Conservation (phyloP, 352 stramenopile species). For the Phytophthora sansomeana region DNA sequence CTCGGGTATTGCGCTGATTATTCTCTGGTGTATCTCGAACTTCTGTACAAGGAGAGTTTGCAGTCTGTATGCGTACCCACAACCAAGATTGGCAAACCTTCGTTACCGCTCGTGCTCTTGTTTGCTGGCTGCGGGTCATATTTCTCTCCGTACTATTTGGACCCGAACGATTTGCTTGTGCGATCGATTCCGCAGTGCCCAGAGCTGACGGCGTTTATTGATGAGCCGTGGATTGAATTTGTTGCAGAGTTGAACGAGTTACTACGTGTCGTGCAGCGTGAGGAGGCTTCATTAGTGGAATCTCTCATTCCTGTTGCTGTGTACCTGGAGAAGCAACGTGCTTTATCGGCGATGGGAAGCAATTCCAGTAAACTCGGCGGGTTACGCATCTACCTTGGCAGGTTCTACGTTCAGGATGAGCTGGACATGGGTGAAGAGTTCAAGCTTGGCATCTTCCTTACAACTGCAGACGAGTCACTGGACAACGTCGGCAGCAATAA, state of each 20-base stretch:
- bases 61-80: conserved; percentile 77
- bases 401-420: conserved; percentile 81
- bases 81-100: conserved; percentile 76
- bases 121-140: conserved; percentile 86
- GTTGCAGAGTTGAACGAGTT: conserved; percentile 84
- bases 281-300: conserved; percentile 59
- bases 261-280: conserved; percentile 71
- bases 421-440: conserved; percentile 74
- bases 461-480: conserved; percentile 49
- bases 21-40: conserved; percentile 81
- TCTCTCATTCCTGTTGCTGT: conserved; percentile 68
- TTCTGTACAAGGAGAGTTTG: conserved; percentile 79
- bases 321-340: conserved; percentile 70
- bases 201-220: conserved; percentile 85
- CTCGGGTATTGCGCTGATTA: conserved; percentile 83
- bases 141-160: conserved; percentile 80
- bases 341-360: conserved; percentile 40
- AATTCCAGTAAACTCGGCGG: conserved; percentile 62
- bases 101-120: conserved; percentile 73
- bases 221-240: conserved; percentile 87
- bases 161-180: conserved; percentile 83
- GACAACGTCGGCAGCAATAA: conserved; percentile 37
- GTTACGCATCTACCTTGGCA: conserved; percentile 73
- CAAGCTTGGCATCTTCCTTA: conserved; percentile 78
- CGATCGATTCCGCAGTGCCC: conserved; percentile 81